Conservation (phyloP, 805 yeast genomes). For the Yamadazyma scolyti region DNA sequence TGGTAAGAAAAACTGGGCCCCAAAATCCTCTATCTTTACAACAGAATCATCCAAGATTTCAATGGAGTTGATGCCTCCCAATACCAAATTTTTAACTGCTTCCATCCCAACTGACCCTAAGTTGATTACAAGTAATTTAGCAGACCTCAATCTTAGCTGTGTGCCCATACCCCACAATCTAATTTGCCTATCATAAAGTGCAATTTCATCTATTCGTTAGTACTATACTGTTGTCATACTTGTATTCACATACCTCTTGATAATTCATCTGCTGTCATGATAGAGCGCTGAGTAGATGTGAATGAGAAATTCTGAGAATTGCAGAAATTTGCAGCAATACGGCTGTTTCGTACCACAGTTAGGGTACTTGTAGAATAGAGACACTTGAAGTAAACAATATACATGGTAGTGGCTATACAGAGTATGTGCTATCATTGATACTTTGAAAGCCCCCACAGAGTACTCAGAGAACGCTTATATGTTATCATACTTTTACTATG, state of each 20-base stretch:
- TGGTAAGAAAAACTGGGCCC: constrained; percentile 70
- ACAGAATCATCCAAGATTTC: constrained; percentile 60
- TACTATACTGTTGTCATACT: not conserved
- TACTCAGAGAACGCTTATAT: too few species aligned
- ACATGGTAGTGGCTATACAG: too few species aligned
- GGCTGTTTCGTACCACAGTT: too few species aligned
- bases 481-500: constrained; percentile 4
- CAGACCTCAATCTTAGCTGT: constrained; percentile 69
- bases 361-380: too few species aligned
- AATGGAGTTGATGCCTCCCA: constrained; percentile 83
- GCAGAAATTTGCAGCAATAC: too few species aligned
- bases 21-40: constrained; percentile 60
- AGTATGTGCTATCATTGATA: too few species aligned
- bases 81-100: constrained; percentile 73
- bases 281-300: not conserved
- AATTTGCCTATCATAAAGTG: constrained; percentile 90
- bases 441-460: too few species aligned
- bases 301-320: not conserved
- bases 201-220: constrained; percentile 62
- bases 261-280: constrained; percentile 4
- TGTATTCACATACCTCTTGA: constrained; percentile 12
- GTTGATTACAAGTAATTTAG: constrained; percentile 67
- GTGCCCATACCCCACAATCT: constrained; percentile 96
- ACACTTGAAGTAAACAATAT: too few species aligned
- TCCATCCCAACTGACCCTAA: constrained; percentile 80